phyloP scores from a whole-genome alignment of 345 rosid species.

The Acer campestre region DNA sequence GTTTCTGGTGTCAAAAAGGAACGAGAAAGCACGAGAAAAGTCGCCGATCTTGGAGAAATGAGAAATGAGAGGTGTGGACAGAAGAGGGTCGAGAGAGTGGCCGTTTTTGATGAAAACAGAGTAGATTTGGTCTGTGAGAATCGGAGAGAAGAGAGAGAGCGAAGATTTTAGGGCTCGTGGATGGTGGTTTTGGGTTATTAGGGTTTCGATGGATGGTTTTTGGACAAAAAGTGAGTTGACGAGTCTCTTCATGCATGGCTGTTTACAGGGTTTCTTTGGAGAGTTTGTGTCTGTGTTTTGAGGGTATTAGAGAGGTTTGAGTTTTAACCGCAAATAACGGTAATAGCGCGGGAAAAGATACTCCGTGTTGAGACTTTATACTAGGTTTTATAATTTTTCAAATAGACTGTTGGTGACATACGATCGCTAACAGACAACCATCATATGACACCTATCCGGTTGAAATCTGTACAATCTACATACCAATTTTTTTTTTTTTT shows the following conservation, averaged over 20 bases:
- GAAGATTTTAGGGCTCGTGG: slow-evolving; percentile 36
- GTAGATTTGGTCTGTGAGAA: slow-evolving; percentile 40
- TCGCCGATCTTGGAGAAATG: slow-evolving; percentile 33
- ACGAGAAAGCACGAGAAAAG: slow-evolving; percentile 27
- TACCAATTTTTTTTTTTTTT: too few species aligned
- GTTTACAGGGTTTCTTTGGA: not conserved
- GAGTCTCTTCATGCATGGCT: slow-evolving; percentile 37
- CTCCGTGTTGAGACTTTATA: too few species aligned
- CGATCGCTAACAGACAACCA: not conserved
- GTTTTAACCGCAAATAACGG: not conserved
- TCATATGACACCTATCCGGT: not conserved
- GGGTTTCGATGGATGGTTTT: slow-evolving; percentile 18
- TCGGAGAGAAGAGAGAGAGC: slow-evolving; percentile 18
- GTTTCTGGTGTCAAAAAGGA: slow-evolving; percentile 35
- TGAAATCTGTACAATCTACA: not conserved
- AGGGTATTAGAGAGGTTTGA: not conserved
- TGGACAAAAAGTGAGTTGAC: slow-evolving; percentile 3
- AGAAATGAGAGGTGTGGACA: slow-evolving; percentile 38
- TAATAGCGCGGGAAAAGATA: not conserved
- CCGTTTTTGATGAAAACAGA: slow-evolving; percentile 40
- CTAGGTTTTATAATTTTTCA: too few species aligned
- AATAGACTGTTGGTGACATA: too few species aligned
- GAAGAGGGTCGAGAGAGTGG: slow-evolving; percentile 31
- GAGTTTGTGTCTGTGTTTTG: not conserved
- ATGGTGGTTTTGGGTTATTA: slow-evolving; percentile 23